These are phyloP conservation scores for Aspergillus cejpii DNA, from an alignment of 2,329 filamentous ascomycete species.

Conservation along the genomic window DNA sequence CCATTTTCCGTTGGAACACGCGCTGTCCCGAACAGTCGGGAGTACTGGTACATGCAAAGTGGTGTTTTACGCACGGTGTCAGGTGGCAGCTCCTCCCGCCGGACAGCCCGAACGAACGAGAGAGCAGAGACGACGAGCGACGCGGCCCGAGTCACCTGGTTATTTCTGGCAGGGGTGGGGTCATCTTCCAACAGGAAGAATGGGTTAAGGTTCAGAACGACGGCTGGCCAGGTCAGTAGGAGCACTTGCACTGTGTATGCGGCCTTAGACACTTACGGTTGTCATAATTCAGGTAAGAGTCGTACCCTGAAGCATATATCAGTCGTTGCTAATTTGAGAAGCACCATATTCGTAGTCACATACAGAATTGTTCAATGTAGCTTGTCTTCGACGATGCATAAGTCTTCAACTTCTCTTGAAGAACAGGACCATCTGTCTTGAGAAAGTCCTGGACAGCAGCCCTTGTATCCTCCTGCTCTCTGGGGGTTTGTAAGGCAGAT, in stretches of 20 bases:
- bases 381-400: conserved; percentile 88
- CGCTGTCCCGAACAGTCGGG: conserved; percentile 87
- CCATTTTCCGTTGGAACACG: conserved; percentile 89
- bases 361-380: conserved; percentile 99
- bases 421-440: conserved; percentile 67
- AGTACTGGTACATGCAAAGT: conserved; percentile 98
- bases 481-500: conserved; percentile 68
- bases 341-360: too few species aligned
- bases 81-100: conserved; percentile 84
- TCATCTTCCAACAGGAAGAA: conserved; percentile 98
- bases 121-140: conserved; percentile 85
- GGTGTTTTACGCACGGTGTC: conserved; percentile 78
- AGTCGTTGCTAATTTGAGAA: too few species aligned
- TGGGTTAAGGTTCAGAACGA: conserved; percentile 93
- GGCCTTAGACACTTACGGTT: conserved; percentile 52
- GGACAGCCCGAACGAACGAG: conserved; percentile 85
- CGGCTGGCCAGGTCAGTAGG: conserved; percentile 44
- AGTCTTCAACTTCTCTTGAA: conserved; percentile 83
- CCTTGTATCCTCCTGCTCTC: conserved; percentile 77
- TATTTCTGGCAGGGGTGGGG: conserved; percentile 89
- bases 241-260: not conserved
- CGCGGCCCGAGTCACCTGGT: conserved; percentile 89
- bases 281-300: conserved; percentile 96
- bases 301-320: conserved; percentile 67
- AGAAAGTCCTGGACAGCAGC: conserved; percentile 78